Evolutionary conservation across 1,284 basidiomycete genomes (phyloP).

Genomic region (Cryptococcus maquisensis): DNA sequence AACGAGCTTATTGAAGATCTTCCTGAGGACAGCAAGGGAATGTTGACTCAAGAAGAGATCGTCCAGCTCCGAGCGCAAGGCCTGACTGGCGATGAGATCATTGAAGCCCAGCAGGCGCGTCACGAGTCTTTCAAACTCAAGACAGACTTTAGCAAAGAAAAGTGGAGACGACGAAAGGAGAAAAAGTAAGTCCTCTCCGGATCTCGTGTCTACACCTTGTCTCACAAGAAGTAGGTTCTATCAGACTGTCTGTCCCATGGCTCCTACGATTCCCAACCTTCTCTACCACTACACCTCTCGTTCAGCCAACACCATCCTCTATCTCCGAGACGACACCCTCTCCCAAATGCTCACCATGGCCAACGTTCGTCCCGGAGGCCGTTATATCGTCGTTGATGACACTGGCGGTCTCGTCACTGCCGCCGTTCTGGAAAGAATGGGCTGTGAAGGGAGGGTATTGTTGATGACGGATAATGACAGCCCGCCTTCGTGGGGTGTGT

Average conservation of each 20-base stretch:
- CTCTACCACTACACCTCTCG: slow-evolving; percentile 69
- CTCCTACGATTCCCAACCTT: slow-evolving; percentile 83
- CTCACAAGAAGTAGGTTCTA: slow-evolving; percentile 60
- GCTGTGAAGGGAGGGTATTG: slow-evolving; percentile 75
- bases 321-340: slow-evolving; percentile 81
- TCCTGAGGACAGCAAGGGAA: slow-evolving; percentile 61
- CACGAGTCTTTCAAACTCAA: slow-evolving; percentile 86
- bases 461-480: slow-evolving; percentile 87
- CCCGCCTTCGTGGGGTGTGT: slow-evolving; percentile 83
- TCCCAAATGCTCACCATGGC: slow-evolving; percentile 81
- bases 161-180: slow-evolving; percentile 90
- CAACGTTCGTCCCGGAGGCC: slow-evolving; percentile 78
- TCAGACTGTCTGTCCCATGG: slow-evolving; percentile 80
- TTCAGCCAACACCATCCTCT: slow-evolving; percentile 74
- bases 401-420: slow-evolving; percentile 85
- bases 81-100: slow-evolving; percentile 68
- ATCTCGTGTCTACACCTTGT: background rate
- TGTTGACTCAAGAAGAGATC: slow-evolving; percentile 74
- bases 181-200: slow-evolving; percentile 64
- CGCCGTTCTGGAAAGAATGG: slow-evolving; percentile 78
- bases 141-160: slow-evolving; percentile 95
- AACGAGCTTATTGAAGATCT: slow-evolving; percentile 56
- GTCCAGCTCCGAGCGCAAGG: slow-evolving; percentile 56
- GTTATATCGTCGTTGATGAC: slow-evolving; percentile 88
- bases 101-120: slow-evolving; percentile 82